phyloP scores from a whole-genome alignment of 2,329 filamentous ascomycete genomes.

The Ploettnerulaceae sp. region DNA sequence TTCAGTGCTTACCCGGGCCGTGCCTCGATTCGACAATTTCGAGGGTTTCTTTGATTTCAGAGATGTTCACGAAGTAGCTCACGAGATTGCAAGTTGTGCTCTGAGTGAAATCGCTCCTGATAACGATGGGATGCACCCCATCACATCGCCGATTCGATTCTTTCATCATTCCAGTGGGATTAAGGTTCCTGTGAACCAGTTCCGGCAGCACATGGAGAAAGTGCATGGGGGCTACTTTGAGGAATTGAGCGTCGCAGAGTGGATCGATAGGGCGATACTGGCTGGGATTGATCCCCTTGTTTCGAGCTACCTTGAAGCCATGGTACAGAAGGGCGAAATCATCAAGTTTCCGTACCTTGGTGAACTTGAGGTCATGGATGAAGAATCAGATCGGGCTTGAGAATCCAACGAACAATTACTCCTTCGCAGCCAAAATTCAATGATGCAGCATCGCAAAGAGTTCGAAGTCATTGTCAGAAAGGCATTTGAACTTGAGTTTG shows the following conservation, averaged over 20 bases:
- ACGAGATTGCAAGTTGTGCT: background rate
- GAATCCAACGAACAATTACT: no score
- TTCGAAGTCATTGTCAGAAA: no score
- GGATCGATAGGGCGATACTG: background rate
- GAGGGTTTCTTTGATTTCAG: background rate
- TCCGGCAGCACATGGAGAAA: background rate
- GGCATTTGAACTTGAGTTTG: no score
- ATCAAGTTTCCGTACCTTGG: background rate
- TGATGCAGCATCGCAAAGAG: no score
- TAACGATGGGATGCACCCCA: background rate
- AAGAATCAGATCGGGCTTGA: no score
- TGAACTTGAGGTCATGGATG: no score
- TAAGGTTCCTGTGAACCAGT: background rate
- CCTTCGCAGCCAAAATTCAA: no score
- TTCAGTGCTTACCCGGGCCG: background rate
- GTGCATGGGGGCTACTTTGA: background rate
- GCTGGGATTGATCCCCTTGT: background rate
- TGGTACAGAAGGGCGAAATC: background rate
- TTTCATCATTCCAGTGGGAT: background rate
- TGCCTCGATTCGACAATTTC: background rate
- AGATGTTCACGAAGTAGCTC: background rate
- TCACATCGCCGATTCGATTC: background rate
- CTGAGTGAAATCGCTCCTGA: background rate
- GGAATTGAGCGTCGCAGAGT: background rate
- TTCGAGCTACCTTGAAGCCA: background rate